A percentile compares a stretch with the other conserved stretches of the same genome.
These are phyloP conservation scores for Albatrellus sp. DNA, from an alignment of 1,284 basidiomycete species.

Conservation along the genomic window DNA sequence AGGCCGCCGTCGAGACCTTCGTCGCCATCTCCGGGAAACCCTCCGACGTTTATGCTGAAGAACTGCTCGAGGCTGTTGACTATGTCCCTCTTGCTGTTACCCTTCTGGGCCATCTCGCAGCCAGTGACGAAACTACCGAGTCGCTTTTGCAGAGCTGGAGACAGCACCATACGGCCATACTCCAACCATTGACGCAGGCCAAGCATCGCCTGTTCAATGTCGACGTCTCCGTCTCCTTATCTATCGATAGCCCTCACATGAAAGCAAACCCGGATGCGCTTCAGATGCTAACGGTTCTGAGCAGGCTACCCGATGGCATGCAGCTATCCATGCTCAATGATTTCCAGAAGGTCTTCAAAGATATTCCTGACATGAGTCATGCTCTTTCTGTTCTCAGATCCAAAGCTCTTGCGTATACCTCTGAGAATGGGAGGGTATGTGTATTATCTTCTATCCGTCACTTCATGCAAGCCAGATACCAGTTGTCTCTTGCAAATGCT, in stretches of 20 bases:
- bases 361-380: too few species aligned
- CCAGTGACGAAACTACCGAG: too few species aligned
- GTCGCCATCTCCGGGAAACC: constrained; percentile 1
- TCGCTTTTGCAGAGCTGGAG: too few species aligned
- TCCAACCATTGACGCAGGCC: background rate
- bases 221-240: constrained; percentile 7
- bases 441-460: constrained; percentile 3
- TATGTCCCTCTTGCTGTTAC: constrained; percentile 9
- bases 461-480: too few species aligned
- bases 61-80: too few species aligned
- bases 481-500: too few species aligned
- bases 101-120: constrained; percentile 9
- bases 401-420: constrained; percentile 4
- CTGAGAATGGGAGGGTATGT: too few species aligned
- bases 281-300: constrained; percentile 5
- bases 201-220: constrained; percentile 2
- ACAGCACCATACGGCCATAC: constrained; percentile 3
- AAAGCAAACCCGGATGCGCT: constrained; percentile 1
- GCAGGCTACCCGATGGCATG: constrained; percentile 7
- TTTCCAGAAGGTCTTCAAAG: constrained; percentile 1
- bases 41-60: constrained; percentile 1
- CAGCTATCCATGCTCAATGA: background rate
- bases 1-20: constrained; percentile 5
- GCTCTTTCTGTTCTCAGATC: background rate
- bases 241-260: constrained; percentile 5